Conservation (phyloP, 148 eudicot species). For the Nyssa sinensis region DNA sequence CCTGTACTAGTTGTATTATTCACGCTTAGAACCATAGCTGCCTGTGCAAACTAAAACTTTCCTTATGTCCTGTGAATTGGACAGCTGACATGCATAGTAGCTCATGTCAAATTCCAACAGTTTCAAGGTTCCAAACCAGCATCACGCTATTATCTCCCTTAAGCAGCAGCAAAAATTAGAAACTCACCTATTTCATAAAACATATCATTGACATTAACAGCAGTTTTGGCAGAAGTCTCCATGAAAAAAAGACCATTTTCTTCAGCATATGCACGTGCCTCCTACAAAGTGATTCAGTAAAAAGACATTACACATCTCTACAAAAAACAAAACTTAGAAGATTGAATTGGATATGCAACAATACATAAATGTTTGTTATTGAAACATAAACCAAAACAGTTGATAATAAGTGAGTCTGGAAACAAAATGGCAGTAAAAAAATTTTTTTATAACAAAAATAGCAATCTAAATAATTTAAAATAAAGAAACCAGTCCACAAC, state of each 20-base stretch:
- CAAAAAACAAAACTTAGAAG: neutral
- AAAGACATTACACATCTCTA: neutral
- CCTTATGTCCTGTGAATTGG: neutral
- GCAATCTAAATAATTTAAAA: no score
- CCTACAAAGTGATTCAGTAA: conserved; percentile 44
- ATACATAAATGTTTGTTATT: no score
- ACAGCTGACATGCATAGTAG: neutral
- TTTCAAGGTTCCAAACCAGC: neutral
- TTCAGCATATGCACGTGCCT: conserved; percentile 83
- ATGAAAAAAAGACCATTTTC: conserved; percentile 89
- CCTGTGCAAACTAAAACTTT: neutral
- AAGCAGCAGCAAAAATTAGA: conserved; percentile 4
- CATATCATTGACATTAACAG: conserved; percentile 82
- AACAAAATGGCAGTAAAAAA: neutral
- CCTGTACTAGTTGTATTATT: neutral
- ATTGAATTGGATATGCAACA: neutral
- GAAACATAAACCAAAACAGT: neutral
- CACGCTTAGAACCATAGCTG: neutral
- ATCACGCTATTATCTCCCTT: neutral
- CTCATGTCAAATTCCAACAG: neutral
- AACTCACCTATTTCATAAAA: conserved; percentile 84
- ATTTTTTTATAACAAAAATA: no score
- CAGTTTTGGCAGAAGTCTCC: conserved; percentile 96
- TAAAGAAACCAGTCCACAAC: no score
- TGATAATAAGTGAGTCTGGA: no score